These are phyloP conservation scores for Puccinia coronata DNA, from an alignment of 1,284 basidiomycete genomes.

Conservation along the genomic window DNA sequence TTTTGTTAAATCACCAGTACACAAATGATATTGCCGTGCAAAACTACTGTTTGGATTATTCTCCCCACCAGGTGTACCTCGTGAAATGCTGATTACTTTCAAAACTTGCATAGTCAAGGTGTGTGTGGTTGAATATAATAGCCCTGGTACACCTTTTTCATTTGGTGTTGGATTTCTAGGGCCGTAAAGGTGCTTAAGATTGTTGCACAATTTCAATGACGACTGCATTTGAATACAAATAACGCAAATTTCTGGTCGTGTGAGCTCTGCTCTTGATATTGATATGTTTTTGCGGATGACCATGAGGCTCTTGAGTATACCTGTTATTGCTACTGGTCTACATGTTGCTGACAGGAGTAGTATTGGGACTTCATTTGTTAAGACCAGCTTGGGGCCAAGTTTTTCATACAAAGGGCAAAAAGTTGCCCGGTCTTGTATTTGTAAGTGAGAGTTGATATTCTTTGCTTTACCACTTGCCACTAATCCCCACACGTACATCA, in stretches of 20 bases:
- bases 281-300: background rate
- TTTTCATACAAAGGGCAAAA: slow-evolving; percentile 8
- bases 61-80: too few relatives aligned
- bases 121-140: background rate
- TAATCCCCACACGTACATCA: too few relatives aligned
- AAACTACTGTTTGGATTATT: too few relatives aligned
- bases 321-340: background rate
- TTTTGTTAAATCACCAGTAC: background rate
- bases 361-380: background rate
- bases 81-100: background rate
- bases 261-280: background rate
- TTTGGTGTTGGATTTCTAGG: background rate
- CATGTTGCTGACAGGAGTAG: too few relatives aligned
- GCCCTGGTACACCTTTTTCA: background rate
- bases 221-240: background rate
- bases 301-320: background rate
- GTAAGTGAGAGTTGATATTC: background rate
- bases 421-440: background rate
- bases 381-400: background rate
- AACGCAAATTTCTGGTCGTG: background rate
- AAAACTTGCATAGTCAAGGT: background rate
- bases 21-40: background rate
- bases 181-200: background rate
- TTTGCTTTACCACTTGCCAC: too few relatives aligned
- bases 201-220: background rate